Base-by-base conservation (phyloP, 2,329 filamentous ascomycete species). In the Fusarium kyushuense region DNA sequence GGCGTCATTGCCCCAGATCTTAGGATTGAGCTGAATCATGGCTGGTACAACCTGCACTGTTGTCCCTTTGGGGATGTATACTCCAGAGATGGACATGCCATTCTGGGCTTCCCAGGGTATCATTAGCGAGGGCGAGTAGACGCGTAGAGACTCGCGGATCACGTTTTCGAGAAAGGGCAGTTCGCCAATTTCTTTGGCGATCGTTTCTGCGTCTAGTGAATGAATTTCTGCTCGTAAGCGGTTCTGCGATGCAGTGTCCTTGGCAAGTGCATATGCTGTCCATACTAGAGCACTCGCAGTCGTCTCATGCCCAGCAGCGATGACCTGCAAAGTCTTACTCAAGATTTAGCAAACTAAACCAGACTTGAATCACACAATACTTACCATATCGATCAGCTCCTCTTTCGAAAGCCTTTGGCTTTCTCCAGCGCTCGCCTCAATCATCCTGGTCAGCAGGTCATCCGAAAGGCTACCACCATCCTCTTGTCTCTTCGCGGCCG, bases 401-500 rank as follows among this genome's bases (percentile, higher is more conserved):
- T 69, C 42, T 13, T 52, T 45, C 5, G 55, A 62, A 8, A 69
- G 16, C 3, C 19, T 69, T 23, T 58, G 46, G 2, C 51, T 43
- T 16, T 66, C 63, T 2, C 12, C n/a, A 10, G 54, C 30, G 8
- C 63, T 67, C 0, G 63, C 55, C 17, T 61, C 55, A 2, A 69
- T 65, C 55, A 66, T 69, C 1, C 65, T 67, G 1, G 65, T 69
- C 43, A 69, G 41, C 3, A 69, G 14, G 5, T 69, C 56, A n/a
- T 66, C 57, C 5, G 63, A 58, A 25, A 65, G 4, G 6, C 8
- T 13, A 21, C 5, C 16, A 2, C 14, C n/a, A 10, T 35, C 19
- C 2, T 23, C 36, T 4, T 41, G 2, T 7, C 25, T 21, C 3
- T 54, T 67, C 1, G 41, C 46, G 0, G 29, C 36, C 19, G 12